Conservation (phyloP, 345 rosid genomes). For the Ceriops decandra region DNA sequence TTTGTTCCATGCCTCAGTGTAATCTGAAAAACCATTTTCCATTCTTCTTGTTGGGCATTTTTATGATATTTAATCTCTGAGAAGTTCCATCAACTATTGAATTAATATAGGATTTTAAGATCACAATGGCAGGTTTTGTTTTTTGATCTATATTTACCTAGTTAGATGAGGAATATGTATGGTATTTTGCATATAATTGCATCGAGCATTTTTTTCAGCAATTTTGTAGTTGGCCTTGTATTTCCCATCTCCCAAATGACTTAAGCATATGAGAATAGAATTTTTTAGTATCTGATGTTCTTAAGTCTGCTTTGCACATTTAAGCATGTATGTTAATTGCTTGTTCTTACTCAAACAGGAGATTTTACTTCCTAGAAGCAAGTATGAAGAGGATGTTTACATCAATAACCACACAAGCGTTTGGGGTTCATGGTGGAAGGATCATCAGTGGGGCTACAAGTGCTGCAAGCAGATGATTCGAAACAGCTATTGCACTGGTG, state of each 20-base stretch:
- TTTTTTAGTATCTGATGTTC: background rate
- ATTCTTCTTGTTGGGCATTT: background rate
- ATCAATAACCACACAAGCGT: constrained; percentile 66
- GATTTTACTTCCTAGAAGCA: constrained; percentile 50
- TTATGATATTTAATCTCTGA: background rate
- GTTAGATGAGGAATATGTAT: no score
- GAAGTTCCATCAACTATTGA: background rate
- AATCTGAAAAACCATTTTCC: background rate
- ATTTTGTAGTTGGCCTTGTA: no score
- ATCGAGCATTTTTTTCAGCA: no score
- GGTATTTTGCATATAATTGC: no score
- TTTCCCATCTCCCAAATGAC: no score
- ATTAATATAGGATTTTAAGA: no score
- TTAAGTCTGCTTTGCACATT: background rate
- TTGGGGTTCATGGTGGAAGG: constrained; percentile 97
- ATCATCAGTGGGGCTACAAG: constrained; percentile 80
- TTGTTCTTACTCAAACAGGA: constrained; percentile 29
- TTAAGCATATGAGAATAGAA: background rate
- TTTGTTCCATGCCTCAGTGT: background rate
- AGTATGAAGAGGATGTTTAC: constrained; percentile 56
- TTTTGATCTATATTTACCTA: no score
- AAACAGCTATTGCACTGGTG: constrained; percentile 79
- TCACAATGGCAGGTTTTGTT: no score
- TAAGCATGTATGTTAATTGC: constrained; percentile 3
- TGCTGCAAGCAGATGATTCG: constrained; percentile 70